Evolutionary conservation across 148 eudicot genomes (phyloP).

Genomic region (Rheum nobile): DNA sequence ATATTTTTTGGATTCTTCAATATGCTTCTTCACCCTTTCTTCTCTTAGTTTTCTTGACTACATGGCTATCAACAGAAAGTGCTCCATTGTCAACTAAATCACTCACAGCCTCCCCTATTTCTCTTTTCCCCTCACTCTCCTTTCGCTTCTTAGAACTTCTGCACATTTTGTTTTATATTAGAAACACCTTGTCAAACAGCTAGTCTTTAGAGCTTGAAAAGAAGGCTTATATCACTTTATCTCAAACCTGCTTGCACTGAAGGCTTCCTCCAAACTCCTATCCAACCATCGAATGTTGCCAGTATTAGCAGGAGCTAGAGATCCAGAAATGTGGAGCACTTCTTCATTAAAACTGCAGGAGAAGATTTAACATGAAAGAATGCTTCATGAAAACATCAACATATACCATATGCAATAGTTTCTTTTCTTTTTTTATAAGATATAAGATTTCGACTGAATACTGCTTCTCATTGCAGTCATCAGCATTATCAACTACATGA

Average conservation of each 20-base stretch:
- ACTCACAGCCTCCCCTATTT: slow-evolving; percentile 19
- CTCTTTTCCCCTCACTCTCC: slow-evolving; percentile 15
- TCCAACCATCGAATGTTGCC: slow-evolving; percentile 56
- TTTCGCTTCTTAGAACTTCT: slow-evolving; percentile 34
- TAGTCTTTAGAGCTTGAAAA: background rate
- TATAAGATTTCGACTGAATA: too few species aligned
- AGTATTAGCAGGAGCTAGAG: slow-evolving; percentile 50
- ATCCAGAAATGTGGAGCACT: slow-evolving; percentile 64
- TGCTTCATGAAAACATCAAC: background rate
- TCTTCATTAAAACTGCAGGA: slow-evolving; percentile 74
- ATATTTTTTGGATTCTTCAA: slow-evolving; percentile 13
- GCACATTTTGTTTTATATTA: background rate
- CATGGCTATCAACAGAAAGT: slow-evolving; percentile 17
- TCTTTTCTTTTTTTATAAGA: too few species aligned
- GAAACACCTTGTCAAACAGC: background rate
- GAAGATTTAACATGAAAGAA: background rate
- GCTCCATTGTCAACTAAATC: slow-evolving; percentile 17
- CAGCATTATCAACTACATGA: too few species aligned
- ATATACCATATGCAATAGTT: background rate
- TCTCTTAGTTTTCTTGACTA: slow-evolving; percentile 42
- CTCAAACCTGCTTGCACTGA: slow-evolving; percentile 36
- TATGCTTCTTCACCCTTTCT: slow-evolving; percentile 24
- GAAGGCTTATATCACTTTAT: background rate
- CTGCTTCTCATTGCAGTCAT: too few species aligned
- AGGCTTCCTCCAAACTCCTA: slow-evolving; percentile 31